Base-by-base conservation (phyloP, 306 rosid genomes). In the Acacia melanoxylon region DNA sequence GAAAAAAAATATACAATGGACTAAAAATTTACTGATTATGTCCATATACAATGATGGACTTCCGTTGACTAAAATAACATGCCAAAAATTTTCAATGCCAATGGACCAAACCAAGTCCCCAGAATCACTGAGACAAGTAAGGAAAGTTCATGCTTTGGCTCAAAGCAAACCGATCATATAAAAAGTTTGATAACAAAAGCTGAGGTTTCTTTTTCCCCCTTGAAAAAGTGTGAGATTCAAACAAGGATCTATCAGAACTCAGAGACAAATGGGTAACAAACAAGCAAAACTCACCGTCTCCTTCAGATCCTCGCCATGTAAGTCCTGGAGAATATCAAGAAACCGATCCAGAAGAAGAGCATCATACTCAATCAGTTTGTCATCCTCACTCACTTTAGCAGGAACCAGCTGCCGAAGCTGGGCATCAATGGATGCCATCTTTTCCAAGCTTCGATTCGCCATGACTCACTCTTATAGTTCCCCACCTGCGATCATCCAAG, bases 281-380 rank as follows among this genome's bases (percentile, higher is more conserved):
- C 45, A 68, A 2, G 27, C 49, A 82, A 78, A 44, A 67, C 97
- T 88, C 84, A 96, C 99, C 40, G 99, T 93, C 84, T 96, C 97
- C 82, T 84, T 93, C 75, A 96, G 91, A 89, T 93, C 97, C 82
- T 92, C 99, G 14, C 99, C 99, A 70, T 96, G 99, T 63, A 96
- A 91, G 89, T 96, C 97, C 65, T 96, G 97, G n/a, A 96, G 99
- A 85, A 96, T 93, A 75, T 96, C 99, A 80, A 96, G 92, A 79
- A 96, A 96, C 52, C 99, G 99, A 93, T 96, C 98, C 87, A 96
- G 72, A 67, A 93, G 89, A 54, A 96, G 72, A 78, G 99, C 99
- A 83, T 93, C 99, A 72, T 95, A 95, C 90, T 95, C 98, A 77
- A 95, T 76, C 79, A 95, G 89, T 78, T 96, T 92, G 78, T 96